Conservation (phyloP, 768 basidiomycete genomes). For the Pisolithus marmoratus region DNA sequence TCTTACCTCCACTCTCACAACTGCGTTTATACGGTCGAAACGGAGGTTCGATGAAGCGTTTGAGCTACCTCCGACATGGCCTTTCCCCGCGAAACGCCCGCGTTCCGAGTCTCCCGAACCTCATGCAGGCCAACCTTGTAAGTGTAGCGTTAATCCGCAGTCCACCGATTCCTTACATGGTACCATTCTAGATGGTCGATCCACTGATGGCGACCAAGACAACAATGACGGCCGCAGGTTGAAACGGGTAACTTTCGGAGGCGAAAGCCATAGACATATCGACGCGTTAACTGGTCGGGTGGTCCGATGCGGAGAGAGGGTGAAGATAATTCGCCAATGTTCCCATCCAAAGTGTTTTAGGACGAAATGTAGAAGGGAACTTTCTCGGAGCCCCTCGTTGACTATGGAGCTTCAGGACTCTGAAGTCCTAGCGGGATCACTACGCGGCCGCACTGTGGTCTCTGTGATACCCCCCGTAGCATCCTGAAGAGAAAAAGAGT, state of each 20-base stretch:
- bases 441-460: constrained; percentile 13
- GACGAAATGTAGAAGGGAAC: constrained; percentile 4
- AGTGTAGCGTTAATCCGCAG: not conserved
- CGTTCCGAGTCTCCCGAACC: not conserved
- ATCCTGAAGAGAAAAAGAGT: constrained; percentile 26
- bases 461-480: constrained; percentile 17
- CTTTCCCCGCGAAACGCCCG: not conserved
- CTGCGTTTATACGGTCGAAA: not conserved
- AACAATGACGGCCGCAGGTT: not conserved
- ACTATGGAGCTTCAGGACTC: not conserved
- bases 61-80: not conserved
- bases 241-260: not conserved
- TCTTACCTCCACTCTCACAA: not conserved
- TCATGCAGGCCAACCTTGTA: not conserved
- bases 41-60: not conserved
- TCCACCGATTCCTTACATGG: not conserved
- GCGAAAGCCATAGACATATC: constrained; percentile 1
- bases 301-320: not conserved
- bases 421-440: constrained; percentile 11
- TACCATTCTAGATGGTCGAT: not conserved
- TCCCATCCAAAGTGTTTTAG: not conserved
- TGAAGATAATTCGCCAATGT: not conserved
- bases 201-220: not conserved
- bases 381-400: constrained; percentile 7
- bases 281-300: not conserved